Evolutionary conservation across 768 basidiomycete species (phyloP).

Genomic region (Amanita fuliginea): DNA sequence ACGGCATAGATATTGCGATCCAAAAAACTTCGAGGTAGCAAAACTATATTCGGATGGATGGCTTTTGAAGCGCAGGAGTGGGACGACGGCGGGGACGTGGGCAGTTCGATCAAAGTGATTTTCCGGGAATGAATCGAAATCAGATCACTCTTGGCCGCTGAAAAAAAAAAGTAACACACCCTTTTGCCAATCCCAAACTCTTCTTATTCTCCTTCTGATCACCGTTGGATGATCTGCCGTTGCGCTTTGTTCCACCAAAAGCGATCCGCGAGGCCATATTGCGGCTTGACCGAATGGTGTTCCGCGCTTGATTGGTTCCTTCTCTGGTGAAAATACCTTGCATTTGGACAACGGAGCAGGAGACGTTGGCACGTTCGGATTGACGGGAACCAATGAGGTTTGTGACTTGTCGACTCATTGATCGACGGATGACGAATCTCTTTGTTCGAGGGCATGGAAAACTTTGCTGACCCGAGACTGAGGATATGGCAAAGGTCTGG

Average conservation of each 20-base stretch:
- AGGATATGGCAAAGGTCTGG: constrained; percentile 63
- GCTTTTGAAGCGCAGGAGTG: constrained; percentile 28
- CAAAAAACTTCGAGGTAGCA: not conserved
- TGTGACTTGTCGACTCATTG: constrained; percentile 13
- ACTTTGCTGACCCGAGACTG: too few relatives aligned
- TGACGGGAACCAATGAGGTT: not conserved
- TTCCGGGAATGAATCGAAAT: constrained; percentile 27
- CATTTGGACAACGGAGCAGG: too few relatives aligned
- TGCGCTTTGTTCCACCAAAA: constrained; percentile 56
- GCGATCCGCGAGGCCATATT: constrained; percentile 49
- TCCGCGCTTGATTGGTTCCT: constrained; percentile 20
- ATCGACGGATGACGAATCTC: constrained; percentile 9
- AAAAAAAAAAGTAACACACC: constrained; percentile 32
- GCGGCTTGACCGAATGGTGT: constrained; percentile 21
- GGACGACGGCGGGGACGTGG: constrained; percentile 40
- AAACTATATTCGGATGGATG: constrained; percentile 23
- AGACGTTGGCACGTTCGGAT: not conserved
- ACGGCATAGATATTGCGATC: not conserved
- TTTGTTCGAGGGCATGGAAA: constrained; percentile 26
- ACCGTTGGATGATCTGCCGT: too few relatives aligned
- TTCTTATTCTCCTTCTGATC: too few relatives aligned
- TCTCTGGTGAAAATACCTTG: constrained; percentile 24
- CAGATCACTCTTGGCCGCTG: not conserved
- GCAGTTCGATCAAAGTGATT: constrained; percentile 34
- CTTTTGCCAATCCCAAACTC: constrained; percentile 33